A percentile compares a stretch with the other conserved stretches of the same genome.
phyloP scores from a whole-genome alignment of 2,329 filamentous ascomycete genomes.

The Nemania sp. region DNA sequence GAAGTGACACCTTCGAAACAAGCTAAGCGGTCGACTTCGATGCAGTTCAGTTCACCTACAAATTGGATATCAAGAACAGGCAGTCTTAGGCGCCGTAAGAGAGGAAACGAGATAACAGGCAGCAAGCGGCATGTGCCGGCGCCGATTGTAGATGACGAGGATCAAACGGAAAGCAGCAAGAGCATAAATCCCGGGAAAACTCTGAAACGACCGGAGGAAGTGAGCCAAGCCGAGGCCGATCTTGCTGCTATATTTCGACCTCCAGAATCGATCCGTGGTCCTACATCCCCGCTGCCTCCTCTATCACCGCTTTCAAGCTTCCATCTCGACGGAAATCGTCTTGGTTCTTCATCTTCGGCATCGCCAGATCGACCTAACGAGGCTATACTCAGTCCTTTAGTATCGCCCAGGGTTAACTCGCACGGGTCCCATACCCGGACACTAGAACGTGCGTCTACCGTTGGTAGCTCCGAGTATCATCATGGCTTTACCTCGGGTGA shows the following conservation, averaged over 20 bases:
- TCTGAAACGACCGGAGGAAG: slow-evolving; percentile 45
- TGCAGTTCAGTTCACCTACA: slow-evolving; percentile 68
- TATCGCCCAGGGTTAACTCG: slow-evolving; percentile 45
- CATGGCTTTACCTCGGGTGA: slow-evolving; percentile 75
- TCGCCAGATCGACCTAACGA: slow-evolving; percentile 50
- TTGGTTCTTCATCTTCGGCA: slow-evolving; percentile 59
- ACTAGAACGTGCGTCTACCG: slow-evolving; percentile 71
- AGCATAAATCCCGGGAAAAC: slow-evolving; percentile 47
- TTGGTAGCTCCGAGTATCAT: slow-evolving; percentile 78
- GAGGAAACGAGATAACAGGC: slow-evolving; percentile 57
- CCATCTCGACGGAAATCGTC: slow-evolving; percentile 64
- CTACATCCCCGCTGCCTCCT: slow-evolving; percentile 68
- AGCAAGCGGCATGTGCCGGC: slow-evolving; percentile 67
- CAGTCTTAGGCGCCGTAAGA: slow-evolving; percentile 68
- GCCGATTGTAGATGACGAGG: slow-evolving; percentile 54
- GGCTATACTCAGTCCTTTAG: slow-evolving; percentile 32
- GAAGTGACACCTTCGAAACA: slow-evolving; percentile 59
- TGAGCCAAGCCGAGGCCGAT: slow-evolving; percentile 49
- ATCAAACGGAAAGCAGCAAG: slow-evolving; percentile 41
- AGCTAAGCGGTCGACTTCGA: slow-evolving; percentile 67
- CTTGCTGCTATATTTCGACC: slow-evolving; percentile 49
- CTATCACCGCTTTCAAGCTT: slow-evolving; percentile 66
- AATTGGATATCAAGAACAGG: slow-evolving; percentile 68
- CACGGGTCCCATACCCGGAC: slow-evolving; percentile 49
- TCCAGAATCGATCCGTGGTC: slow-evolving; percentile 57